Base-by-base conservation (phyloP, 768 basidiomycete species). In the Suillus decipiens region DNA sequence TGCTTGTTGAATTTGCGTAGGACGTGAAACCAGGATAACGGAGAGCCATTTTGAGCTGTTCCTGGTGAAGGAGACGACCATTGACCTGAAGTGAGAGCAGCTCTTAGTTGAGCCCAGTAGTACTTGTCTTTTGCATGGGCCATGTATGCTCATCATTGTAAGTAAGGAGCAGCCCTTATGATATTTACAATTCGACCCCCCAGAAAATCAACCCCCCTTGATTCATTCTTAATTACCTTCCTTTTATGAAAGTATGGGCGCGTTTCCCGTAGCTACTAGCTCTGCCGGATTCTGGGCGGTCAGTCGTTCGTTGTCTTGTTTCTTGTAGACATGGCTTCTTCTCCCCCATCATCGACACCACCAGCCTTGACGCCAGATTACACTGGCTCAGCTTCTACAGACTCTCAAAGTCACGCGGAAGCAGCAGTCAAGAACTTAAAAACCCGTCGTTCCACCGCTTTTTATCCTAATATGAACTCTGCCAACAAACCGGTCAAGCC, bases 1-100 rank as follows among this genome's bases (percentile, higher is more conserved):
- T 95, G 93, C 66, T 95, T 95, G 72, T 90, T 88, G 78, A 92
- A 93, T 75, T 95, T 95, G 66, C 91, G 84, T 45, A 95, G 76
- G 14, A 95, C 83, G 70, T 92, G 89, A 1, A 86, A 80, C 93
- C 93, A 95, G 12, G 87, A 78, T 17, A 95, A 73, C 5, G 73
- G 67, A 0, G 69, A 64, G 15, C 84, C 88, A 36, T 84, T 84
- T 36, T 81, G 81, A 0, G 84, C 76, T 67, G 82, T 89, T 5
- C 88, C 89, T 0, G 92, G 91, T 33, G 73, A 72, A 2, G 76
- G 65, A 7, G 88, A 77, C 15, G 85, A 76, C 93, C 93, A 95
- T 66, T 84, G 79, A 9, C 93, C 93, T 1, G 86, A 86, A 3
- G 89, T 87, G 60, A 95, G 82, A 0, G 86, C 86, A 2, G 81